Percentiles rank a stretch among this genome's conserved stretches.
These are phyloP conservation scores for Stylonectria norvegica DNA, from an alignment of 2,329 filamentous ascomycete species.

Conservation along the genomic window DNA sequence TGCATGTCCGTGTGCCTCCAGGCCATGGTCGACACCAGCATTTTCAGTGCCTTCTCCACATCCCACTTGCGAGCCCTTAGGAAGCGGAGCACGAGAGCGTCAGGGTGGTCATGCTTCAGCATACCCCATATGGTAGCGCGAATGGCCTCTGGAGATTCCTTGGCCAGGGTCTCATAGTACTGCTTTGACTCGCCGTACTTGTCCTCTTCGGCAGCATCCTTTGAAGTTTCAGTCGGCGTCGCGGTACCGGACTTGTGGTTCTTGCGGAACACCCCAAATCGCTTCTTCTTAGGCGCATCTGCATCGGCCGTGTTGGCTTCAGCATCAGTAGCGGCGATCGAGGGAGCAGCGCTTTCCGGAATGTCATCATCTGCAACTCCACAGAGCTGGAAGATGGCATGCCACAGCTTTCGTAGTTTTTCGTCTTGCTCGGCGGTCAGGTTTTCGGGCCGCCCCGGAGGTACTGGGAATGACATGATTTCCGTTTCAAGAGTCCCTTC, in stretches of 20 bases:
- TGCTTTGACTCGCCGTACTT: slow-evolving; percentile 90
- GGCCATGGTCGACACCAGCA: slow-evolving; percentile 91
- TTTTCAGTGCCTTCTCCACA: slow-evolving; percentile 84
- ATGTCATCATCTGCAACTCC: slow-evolving; percentile 48
- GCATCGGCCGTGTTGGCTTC: slow-evolving; percentile 25
- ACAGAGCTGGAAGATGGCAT: slow-evolving; percentile 69
- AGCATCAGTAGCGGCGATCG: slow-evolving; percentile 16
- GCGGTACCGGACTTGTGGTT: slow-evolving; percentile 44
- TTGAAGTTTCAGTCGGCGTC: slow-evolving; percentile 34
- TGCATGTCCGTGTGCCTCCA: slow-evolving; percentile 83
- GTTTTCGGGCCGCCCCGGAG: slow-evolving; percentile 76
- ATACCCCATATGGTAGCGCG: slow-evolving; percentile 84
- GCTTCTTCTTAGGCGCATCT: slow-evolving; percentile 71
- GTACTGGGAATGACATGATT: slow-evolving; percentile 43
- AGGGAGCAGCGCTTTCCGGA: slow-evolving; percentile 24
- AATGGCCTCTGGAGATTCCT: slow-evolving; percentile 72
- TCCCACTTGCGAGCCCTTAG: slow-evolving; percentile 94
- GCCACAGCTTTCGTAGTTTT: slow-evolving; percentile 87
- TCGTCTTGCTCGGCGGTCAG: slow-evolving; percentile 85
- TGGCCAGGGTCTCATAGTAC: slow-evolving; percentile 77
- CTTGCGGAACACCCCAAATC: slow-evolving; percentile 65
- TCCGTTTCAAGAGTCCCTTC: slow-evolving; percentile 17
- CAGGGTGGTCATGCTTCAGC: slow-evolving; percentile 93
- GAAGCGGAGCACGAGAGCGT: slow-evolving; percentile 78
- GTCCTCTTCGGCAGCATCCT: slow-evolving; percentile 61